These are phyloP conservation scores for Naganishia onofrii DNA, from an alignment of 768 basidiomycete genomes.

Conservation along the genomic window DNA sequence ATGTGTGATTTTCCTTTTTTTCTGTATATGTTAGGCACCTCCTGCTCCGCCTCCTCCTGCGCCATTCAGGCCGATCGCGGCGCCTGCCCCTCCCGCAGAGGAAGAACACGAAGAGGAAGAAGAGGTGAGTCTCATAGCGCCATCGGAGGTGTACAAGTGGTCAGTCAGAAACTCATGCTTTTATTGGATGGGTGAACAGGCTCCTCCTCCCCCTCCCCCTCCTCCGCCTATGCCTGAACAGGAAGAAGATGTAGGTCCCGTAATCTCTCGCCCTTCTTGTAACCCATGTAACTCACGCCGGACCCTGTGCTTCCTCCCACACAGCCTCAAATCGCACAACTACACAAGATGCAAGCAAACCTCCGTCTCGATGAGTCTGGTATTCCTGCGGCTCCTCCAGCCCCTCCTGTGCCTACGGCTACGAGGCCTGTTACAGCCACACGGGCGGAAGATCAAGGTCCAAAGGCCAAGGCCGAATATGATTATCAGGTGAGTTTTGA, in stretches of 20 bases:
- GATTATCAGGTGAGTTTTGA: slow-evolving; percentile 63
- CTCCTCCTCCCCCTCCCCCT: slow-evolving; percentile 52
- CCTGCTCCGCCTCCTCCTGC: slow-evolving; percentile 55
- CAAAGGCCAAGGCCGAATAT: slow-evolving; percentile 73
- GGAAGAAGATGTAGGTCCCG: slow-evolving; percentile 4
- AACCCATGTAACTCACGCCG: neutral
- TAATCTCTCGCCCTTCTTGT: neutral
- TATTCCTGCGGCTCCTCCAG: slow-evolving; percentile 40
- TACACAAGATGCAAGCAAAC: slow-evolving; percentile 23
- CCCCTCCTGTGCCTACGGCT: slow-evolving; percentile 47
- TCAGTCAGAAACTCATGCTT: neutral
- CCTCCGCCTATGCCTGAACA: slow-evolving; percentile 39
- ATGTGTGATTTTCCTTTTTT: slow-evolving; percentile 32
- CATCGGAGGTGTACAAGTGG: neutral
- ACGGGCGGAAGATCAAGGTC: slow-evolving; percentile 52
- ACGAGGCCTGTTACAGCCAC: slow-evolving; percentile 41
- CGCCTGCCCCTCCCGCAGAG: slow-evolving; percentile 34
- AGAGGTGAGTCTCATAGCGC: slow-evolving; percentile 5
- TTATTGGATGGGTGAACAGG: neutral
- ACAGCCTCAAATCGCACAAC: slow-evolving; percentile 8
- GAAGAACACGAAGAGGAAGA: slow-evolving; percentile 26
- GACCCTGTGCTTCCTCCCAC: neutral
- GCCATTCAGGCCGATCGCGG: slow-evolving; percentile 55
- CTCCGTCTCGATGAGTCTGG: slow-evolving; percentile 24
- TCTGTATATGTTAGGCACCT: slow-evolving; percentile 46